A percentile compares a stretch with the other conserved stretches of the same genome.
Evolutionary conservation across 78 protist genomes (phyloP).

Genomic region (Cavenderia fasciculata): DNA sequence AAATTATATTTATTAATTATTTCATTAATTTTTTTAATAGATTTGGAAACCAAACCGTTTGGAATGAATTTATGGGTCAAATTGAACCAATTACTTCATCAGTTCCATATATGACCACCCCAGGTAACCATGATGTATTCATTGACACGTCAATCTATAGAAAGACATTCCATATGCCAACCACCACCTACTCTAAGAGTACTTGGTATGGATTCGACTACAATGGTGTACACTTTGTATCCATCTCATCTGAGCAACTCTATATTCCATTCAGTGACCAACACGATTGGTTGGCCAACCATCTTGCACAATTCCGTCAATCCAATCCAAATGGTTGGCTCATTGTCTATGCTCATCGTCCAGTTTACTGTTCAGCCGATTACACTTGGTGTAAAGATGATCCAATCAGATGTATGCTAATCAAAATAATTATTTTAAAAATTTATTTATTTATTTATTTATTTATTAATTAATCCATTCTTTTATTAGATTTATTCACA

Average conservation of each 20-base stretch:
- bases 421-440: background rate
- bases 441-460: background rate
- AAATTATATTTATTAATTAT: background rate
- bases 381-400: slow-evolving; percentile 38
- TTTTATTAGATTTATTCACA: background rate
- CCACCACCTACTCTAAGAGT: background rate
- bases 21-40: background rate
- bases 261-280: slow-evolving; percentile 1
- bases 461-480: background rate
- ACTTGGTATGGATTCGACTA: slow-evolving; percentile 52
- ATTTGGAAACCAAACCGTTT: background rate
- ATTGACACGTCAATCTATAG: slow-evolving; percentile 5
- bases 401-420: background rate
- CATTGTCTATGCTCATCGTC: slow-evolving; percentile 43
- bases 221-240: slow-evolving; percentile 38
- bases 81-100: background rate
- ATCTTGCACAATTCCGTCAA: slow-evolving; percentile 9
- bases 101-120: slow-evolving; percentile 25
- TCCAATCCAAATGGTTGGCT: slow-evolving; percentile 51
- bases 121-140: slow-evolving; percentile 38
- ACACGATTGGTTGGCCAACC: slow-evolving; percentile 39
- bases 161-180: slow-evolving; percentile 43
- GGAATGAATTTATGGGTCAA: background rate
- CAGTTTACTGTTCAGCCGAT: slow-evolving; percentile 17
- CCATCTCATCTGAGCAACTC: slow-evolving; percentile 16